Base-by-base conservation (phyloP, 2,329 filamentous ascomycete genomes). In the Albifimbria verrucaria region DNA sequence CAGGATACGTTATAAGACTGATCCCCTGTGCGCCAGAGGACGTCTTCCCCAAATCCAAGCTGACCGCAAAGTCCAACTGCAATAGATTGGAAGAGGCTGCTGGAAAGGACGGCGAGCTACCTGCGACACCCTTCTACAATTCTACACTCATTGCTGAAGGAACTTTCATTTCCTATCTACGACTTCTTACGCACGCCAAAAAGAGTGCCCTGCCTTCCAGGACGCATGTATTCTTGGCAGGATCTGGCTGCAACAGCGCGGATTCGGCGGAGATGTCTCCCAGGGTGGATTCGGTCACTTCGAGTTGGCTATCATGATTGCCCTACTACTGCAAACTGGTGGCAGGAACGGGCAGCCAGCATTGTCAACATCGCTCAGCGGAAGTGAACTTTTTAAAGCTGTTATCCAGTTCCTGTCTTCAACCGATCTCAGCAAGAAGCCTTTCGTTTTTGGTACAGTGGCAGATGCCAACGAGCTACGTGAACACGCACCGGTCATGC, bases 301-400 rank as follows among this genome's bases (percentile, higher is more conserved):
- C 59, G 94, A 99, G 68, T 97, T 91, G 90, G 81, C 89, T 1
- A 75, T 84, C n/a, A 74, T 94, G 48, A 82, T 92, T 66, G 90
- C 92, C 26, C 76, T 96, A 15, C 75, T 97, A 2, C 77, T 97
- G 42, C 86, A 91, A 68, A 84, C 83, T n/a, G 90, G 90, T 23
- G 88, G 86, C 7, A 81, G 83, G 7, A 87, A 86, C 55, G 88
- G 89, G 2, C 82, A 85, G 57, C 80, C 88, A 2, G 74, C 90
- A 6, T 78, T 97, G 17, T 91, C 92, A 6, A 78, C 83, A 5
- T 90, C 90, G 7, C 88, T 96, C 62, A 96, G 89, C 73, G 89
- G 88, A 70, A 94, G 93, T 22, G 93, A 97, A 70, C 79, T 97
- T 44, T 97, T 99, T 80, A 97, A 97, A 71, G 92, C 91, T 3